phyloP scores from a whole-genome alignment of 164 flowering plant species.

The Nelumbo lutea region DNA sequence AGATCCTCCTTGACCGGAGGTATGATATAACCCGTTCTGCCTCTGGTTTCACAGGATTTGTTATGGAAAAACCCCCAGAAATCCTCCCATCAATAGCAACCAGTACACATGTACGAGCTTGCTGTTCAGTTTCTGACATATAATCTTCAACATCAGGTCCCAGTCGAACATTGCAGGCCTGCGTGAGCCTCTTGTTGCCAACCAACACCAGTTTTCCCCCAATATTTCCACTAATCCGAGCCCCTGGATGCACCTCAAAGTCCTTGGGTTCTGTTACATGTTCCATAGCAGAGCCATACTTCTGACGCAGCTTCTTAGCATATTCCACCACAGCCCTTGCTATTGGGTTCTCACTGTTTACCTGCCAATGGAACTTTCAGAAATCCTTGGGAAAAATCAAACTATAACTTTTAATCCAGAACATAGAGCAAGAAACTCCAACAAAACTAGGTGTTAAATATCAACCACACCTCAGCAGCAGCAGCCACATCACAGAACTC shows the following conservation, averaged over 20 bases:
- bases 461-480: slow-evolving; percentile 67
- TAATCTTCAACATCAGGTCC: slow-evolving; percentile 50
- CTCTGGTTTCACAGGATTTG: slow-evolving; percentile 91
- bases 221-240: slow-evolving; percentile 75
- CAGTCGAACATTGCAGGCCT: slow-evolving; percentile 35
- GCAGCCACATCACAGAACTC: slow-evolving; percentile 69
- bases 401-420: too few relatives aligned
- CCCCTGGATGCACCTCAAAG: slow-evolving; percentile 83
- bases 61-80: slow-evolving; percentile 79
- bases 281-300: slow-evolving; percentile 34
- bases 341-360: slow-evolving; percentile 90
- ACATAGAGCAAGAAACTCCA: neutral
- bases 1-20: slow-evolving; percentile 66
- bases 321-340: slow-evolving; percentile 82
- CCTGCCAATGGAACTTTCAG: slow-evolving; percentile 30
- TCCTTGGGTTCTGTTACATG: slow-evolving; percentile 46
- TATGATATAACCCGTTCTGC: slow-evolving; percentile 63
- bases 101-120: slow-evolving; percentile 77
- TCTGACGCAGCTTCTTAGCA: slow-evolving; percentile 55
- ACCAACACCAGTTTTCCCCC: slow-evolving; percentile 56
- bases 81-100: slow-evolving; percentile 65
- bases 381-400: neutral
- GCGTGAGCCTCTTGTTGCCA: slow-evolving; percentile 89
- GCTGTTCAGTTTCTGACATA: slow-evolving; percentile 55
- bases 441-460: neutral